A percentile compares a stretch with the other conserved stretches of the same genome.
These are phyloP conservation scores for Diversispora epigaea DNA, from an alignment of 192 early-diverging fungal species.

Conservation along the genomic window DNA sequence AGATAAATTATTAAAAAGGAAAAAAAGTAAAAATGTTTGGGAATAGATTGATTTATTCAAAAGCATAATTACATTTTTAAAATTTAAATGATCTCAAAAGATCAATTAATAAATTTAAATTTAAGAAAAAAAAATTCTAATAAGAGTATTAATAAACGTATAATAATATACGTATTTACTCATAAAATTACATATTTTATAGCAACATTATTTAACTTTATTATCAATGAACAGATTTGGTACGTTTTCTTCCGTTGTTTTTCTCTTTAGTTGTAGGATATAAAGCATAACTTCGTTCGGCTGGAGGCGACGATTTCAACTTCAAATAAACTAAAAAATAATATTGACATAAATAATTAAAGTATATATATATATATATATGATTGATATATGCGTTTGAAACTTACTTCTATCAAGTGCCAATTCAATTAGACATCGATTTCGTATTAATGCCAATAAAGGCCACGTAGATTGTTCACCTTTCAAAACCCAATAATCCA, in stretches of 20 bases:
- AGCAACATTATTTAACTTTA: not conserved
- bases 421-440: constrained; percentile 69
- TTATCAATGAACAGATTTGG: constrained; percentile 26
- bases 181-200: not conserved
- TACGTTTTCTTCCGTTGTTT: constrained; percentile 15
- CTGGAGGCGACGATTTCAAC: constrained; percentile 1
- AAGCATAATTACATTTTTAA: not conserved
- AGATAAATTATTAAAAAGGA: not conserved
- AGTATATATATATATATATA: too few relatives aligned
- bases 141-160: not conserved
- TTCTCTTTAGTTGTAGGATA: not conserved
- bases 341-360: not conserved
- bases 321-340: constrained; percentile 6
- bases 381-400: not conserved
- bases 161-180: not conserved
- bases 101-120: not conserved
- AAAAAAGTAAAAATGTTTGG: not conserved
- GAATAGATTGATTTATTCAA: not conserved
- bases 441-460: constrained; percentile 62
- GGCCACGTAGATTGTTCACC: constrained; percentile 84
- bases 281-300: not conserved
- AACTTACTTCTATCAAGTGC: constrained; percentile 54
- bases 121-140: not conserved
- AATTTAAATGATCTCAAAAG: not conserved
- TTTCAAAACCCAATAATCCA: constrained; percentile 73